phyloP scores from a whole-genome alignment of 139 green algal genomes.

The Pleodorina starrii region DNA sequence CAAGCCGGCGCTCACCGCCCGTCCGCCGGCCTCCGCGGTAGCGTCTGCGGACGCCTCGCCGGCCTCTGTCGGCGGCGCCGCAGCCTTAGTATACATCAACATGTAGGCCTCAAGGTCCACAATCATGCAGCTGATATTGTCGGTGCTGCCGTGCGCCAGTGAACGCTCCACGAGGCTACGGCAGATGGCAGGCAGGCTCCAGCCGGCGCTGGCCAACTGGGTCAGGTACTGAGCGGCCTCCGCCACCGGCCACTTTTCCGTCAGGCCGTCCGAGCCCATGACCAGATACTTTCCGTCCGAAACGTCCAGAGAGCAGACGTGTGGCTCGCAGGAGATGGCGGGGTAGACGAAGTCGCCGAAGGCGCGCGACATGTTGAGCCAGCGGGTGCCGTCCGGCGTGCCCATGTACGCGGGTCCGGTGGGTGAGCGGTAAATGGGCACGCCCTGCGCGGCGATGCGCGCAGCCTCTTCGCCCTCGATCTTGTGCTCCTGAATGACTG shows the following conservation, averaged over 20 bases:
- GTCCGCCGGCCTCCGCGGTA: neutral
- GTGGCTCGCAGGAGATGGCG: conserved; percentile 42
- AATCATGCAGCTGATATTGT: conserved; percentile 47
- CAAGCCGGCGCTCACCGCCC: neutral
- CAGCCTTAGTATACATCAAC: too few species aligned
- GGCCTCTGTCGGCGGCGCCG: neutral
- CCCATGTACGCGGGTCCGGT: conserved; percentile 46
- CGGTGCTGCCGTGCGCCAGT: conserved; percentile 29
- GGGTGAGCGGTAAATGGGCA: conserved; percentile 13
- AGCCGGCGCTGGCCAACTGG: conserved; percentile 5
- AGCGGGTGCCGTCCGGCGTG: conserved; percentile 42
- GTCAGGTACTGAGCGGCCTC: conserved; percentile 42
- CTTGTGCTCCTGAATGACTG: conserved; percentile 30
- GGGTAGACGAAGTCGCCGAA: conserved; percentile 50
- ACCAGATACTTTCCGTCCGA: conserved; percentile 49
- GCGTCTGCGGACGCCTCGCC: neutral
- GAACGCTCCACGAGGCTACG: conserved; percentile 43
- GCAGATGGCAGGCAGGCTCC: neutral
- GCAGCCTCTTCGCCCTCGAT: conserved; percentile 42
- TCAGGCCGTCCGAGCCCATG: conserved; percentile 44
- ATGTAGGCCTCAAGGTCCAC: conserved; percentile 40
- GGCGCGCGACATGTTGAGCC: conserved; percentile 44
- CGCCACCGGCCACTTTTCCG: conserved; percentile 40
- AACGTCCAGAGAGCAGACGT: conserved; percentile 40
- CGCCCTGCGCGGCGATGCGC: conserved; percentile 13